phyloP scores from a whole-genome alignment of 139 green algal genomes.

The Raphidocelis subcapitata region DNA sequence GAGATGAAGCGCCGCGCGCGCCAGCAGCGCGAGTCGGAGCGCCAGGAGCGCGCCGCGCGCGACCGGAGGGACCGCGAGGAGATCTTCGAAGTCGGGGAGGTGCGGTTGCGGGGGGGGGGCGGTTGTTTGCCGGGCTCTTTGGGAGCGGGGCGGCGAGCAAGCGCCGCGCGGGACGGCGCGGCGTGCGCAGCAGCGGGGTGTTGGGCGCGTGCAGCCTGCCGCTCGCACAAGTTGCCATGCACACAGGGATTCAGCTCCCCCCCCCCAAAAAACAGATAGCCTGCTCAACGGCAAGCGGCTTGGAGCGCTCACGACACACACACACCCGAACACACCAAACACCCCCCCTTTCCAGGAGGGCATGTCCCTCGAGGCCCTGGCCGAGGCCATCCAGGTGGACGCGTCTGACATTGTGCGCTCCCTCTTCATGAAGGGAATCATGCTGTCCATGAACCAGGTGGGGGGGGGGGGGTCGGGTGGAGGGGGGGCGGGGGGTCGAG shows the following conservation, averaged over 20 bases:
- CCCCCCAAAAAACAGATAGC: neutral
- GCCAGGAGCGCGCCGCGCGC: slow-evolving; percentile 39
- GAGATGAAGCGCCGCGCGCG: slow-evolving; percentile 62
- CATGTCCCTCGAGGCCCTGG: slow-evolving; percentile 85
- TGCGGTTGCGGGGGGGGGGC: neutral
- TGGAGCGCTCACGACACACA: neutral
- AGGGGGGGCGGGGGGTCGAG: neutral
- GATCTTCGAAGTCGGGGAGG: slow-evolving; percentile 78
- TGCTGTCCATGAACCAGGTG: slow-evolving; percentile 86
- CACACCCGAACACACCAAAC: too few species aligned
- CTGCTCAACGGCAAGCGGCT: neutral
- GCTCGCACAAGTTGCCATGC: neutral
- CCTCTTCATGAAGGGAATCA: slow-evolving; percentile 98
- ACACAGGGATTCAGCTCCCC: neutral
- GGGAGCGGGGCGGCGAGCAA: neutral
- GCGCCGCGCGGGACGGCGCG: neutral
- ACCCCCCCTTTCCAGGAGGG: slow-evolving; percentile 69
- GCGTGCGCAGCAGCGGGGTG: neutral
- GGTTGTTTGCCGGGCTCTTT: neutral
- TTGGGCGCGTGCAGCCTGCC: neutral
- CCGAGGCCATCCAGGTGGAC: slow-evolving; percentile 59
- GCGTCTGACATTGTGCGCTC: slow-evolving; percentile 83
- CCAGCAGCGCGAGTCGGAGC: slow-evolving; percentile 43
- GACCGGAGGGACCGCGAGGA: slow-evolving; percentile 66
- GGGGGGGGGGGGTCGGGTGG: neutral